Evolutionary conservation across 345 rosid genomes (phyloP).

Genomic region (Raphanus raphanistrum): DNA sequence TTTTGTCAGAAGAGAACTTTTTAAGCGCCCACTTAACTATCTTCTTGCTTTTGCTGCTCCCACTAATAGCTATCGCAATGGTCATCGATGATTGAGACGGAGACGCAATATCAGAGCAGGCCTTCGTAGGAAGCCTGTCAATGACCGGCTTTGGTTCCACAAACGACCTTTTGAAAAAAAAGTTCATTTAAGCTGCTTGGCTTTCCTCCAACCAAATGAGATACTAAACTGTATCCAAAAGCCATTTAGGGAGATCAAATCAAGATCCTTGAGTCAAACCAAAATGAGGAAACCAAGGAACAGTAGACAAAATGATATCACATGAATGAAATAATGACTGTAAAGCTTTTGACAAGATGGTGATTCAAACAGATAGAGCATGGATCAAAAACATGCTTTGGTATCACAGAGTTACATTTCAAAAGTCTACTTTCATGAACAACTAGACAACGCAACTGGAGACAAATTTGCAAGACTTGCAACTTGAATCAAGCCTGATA

Average conservation of each 20-base stretch:
- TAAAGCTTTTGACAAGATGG: constrained; percentile 8
- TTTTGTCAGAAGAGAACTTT: constrained; percentile 52
- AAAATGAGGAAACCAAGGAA: neutral
- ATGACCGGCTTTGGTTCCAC: neutral
- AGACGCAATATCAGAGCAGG: constrained; percentile 15
- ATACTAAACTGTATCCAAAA: neutral
- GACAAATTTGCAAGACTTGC: neutral
- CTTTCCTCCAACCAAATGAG: neutral
- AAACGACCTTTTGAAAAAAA: constrained; percentile 6
- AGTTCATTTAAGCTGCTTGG: constrained; percentile 10
- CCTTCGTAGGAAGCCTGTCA: neutral
- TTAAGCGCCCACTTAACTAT: constrained; percentile 54
- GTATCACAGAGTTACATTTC: neutral
- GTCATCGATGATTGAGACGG: constrained; percentile 15
- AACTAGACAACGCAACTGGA: neutral
- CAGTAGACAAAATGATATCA: neutral
- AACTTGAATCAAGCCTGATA: neutral
- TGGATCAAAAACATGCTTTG: neutral
- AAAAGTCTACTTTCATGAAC: neutral
- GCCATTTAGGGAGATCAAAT: neutral
- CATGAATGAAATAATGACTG: neutral
- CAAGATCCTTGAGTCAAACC: constrained; percentile 9
- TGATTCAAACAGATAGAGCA: constrained; percentile 6
- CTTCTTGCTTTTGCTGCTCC: constrained; percentile 54
- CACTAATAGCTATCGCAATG: constrained; percentile 67